Base-by-base conservation (phyloP, 768 basidiomycete genomes). In the Tremella yokohamensis region DNA sequence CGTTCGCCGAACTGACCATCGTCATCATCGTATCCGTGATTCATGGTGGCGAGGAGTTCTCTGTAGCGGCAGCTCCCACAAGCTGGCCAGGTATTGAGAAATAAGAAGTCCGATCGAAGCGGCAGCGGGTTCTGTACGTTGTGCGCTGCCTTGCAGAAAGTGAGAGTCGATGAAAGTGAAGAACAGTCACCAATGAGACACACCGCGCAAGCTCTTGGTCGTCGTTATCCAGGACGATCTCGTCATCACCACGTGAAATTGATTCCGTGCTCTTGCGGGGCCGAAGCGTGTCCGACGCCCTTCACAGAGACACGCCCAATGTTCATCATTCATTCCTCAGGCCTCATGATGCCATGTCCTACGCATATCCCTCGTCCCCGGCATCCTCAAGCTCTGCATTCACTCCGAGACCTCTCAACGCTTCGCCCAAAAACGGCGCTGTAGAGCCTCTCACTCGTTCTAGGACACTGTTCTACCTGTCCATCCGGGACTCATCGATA, bases 391-490 rank as follows among this genome's bases (percentile, higher is more conserved):
- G 18, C 26, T 52, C 51, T 4, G 42, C 42, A 45, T 45, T 45
- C 42, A 45, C 22, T 15, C 42, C 42, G n/a, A 34, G 29, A 34
- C 6, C 29, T 6, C 22, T 45, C 7, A 45, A 45, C 24, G 15
- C 51, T 29, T 11, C 51, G 26, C 18, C 24, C 9, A 19, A 24
- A 8, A 34, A 19, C 37, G 25, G 25, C 29, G 22, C 38, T 13
- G 34, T 34, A 11, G 45, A 57, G 20, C 69, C 67, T 0, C 61
- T 73, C 3, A 90, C 88, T 37, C 86, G 94, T 66, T 91, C 89
- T 1, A 79, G 94, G 48, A 97, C 94, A 2, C 83, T 90, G 54
- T 84, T 97, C 68, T 98, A 97, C 78, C 86, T 93, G 60, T 94
- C 92, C 6, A 91, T 88, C 78, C 83, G 94, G 60, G 89, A 93